Evolutionary conservation across 192 early-diverging fungal species (phyloP), one percentile per base, ranked within the genome.

Genomic region (Cetraspora pellucida): DNA sequence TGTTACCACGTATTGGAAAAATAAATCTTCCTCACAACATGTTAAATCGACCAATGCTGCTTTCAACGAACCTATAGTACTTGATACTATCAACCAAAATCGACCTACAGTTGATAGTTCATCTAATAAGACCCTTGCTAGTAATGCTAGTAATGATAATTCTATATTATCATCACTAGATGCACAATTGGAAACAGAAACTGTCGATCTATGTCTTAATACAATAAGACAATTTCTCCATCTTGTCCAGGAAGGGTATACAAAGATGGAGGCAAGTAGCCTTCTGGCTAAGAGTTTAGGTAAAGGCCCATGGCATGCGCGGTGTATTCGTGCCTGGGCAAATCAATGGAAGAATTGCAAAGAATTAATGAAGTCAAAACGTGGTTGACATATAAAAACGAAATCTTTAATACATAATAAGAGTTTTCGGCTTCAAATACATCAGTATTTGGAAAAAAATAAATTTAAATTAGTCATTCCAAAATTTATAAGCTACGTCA

Each of bases 171-270:
- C 37, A 37, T 37, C 37, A 37, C 37, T 37, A 37, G 31, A 37
- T 5, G 31, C 31, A 37, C 37, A 6, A 37, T 37, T 37, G 31
- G 1, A 37, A 37, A 37, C 3, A 65, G 31, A 66, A 17, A 23
- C 8, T 11, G 30, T 31, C 5, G 59, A 66, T 66, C 3, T 44
- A n/a, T 0, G 64, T 14, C 64, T 66, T 66, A 10, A 43, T 43
- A 66, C 31, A 44, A n/a, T 37, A 31, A 66, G 64, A 14, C 37
- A 66, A 66, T 66, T 43, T 44, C 3, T 66, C 44, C 37, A 66
- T 44, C 37, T 66, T 19, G 37, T 66, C 44, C 27, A 66, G 31
- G 64, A 66, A 66, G 37, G 11, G 37, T 19, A 66, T 37, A 31
- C 64, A 10, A 66, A 66, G n/a, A 23, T 66, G 8, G 3, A 9